These are phyloP conservation scores for Solanum chmielewskii DNA, from an alignment of 257 asterid genomes.

Conservation along the genomic window DNA sequence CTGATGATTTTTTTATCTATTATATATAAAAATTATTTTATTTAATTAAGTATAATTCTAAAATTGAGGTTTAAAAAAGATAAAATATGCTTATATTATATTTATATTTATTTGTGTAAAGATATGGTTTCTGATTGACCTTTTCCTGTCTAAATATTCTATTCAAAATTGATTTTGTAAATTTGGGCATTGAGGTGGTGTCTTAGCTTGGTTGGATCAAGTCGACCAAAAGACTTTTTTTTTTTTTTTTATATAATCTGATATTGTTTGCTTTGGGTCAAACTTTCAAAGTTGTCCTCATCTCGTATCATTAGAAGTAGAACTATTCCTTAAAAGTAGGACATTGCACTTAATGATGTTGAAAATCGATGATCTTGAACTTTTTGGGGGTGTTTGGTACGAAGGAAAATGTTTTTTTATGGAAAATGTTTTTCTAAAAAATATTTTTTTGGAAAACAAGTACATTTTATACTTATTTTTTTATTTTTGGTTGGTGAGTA, in stretches of 20 bases:
- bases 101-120: background rate
- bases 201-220: background rate
- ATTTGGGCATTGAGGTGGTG: background rate
- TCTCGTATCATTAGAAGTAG: background rate
- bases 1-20: background rate
- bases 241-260: background rate
- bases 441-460: too few species aligned
- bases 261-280: background rate
- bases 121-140: background rate
- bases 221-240: background rate
- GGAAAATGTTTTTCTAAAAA: too few species aligned
- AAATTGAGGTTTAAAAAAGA: too few species aligned
- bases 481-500: too few species aligned
- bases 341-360: too few species aligned
- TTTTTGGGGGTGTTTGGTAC: too few species aligned
- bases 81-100: too few species aligned
- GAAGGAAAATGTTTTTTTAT: too few species aligned
- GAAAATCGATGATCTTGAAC: too few species aligned
- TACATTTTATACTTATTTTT: too few species aligned
- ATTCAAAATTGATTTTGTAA: background rate
- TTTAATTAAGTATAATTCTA: background rate
- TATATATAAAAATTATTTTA: too few species aligned
- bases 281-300: background rate
- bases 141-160: background rate
- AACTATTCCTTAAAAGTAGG: background rate